These are phyloP conservation scores for Termitomyces sp. DNA, from an alignment of 768 basidiomycete genomes.

Conservation along the genomic window DNA sequence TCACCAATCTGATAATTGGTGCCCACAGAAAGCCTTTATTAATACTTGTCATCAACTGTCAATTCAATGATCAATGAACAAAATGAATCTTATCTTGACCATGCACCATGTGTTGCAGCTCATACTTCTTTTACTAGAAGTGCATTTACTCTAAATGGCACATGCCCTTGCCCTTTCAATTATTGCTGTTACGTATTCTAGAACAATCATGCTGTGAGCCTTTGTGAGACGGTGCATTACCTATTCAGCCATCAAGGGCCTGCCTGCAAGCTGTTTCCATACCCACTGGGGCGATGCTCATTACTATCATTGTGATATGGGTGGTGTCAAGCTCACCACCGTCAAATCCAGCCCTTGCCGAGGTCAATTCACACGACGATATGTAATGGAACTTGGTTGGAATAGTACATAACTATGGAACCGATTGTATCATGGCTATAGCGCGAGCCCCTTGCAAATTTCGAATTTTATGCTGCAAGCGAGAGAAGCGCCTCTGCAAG, in stretches of 20 bases:
- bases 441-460: neutral
- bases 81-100: neutral
- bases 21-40: neutral
- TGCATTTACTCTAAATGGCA: neutral
- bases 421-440: neutral
- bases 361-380: too few relatives aligned
- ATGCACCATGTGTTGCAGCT: neutral
- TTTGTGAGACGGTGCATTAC: neutral
- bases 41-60: neutral
- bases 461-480: neutral
- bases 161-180: neutral
- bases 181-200: neutral
- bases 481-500: neutral
- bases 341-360: too few relatives aligned
- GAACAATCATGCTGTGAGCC: neutral
- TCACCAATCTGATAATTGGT: neutral
- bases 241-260: neutral
- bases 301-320: neutral
- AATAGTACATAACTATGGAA: neutral
- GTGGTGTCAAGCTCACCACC: neutral
- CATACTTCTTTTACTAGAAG: neutral
- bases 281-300: neutral
- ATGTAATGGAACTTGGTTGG: too few relatives aligned
- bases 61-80: neutral
- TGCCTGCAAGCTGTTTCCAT: neutral